These are phyloP conservation scores for Tetrahymena borealis DNA, from an alignment of 73 alveolate genomes.

Conservation along the genomic window DNA sequence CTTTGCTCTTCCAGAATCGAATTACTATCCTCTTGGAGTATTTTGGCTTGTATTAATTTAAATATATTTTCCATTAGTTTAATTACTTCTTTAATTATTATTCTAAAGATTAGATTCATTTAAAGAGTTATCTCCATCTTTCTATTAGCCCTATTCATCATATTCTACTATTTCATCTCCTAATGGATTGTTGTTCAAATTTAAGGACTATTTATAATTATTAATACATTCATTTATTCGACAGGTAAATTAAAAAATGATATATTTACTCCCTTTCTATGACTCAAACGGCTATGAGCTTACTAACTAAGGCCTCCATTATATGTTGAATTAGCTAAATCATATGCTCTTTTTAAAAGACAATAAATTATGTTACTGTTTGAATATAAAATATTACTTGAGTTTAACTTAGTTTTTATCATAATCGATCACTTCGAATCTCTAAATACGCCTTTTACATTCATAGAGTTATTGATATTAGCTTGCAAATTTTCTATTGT, in stretches of 20 bases:
- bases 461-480: not conserved
- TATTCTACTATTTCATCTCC: not conserved
- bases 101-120: not conserved
- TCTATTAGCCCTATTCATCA: not conserved
- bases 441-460: not conserved
- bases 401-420: not conserved
- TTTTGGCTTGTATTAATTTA: not conserved
- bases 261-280: not conserved
- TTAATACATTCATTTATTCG: not conserved
- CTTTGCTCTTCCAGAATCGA: not conserved
- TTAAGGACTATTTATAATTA: not conserved
- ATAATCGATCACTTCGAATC: not conserved
- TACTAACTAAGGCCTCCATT: not conserved
- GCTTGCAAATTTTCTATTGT: not conserved
- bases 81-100: not conserved
- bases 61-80: not conserved
- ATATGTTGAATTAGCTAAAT: not conserved
- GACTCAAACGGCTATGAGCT: not conserved
- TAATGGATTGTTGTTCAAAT: not conserved
- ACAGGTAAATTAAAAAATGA: not conserved
- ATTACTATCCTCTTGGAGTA: not conserved
- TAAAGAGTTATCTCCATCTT: not conserved
- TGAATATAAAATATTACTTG: not conserved
- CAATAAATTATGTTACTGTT: not conserved
- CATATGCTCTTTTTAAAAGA: not conserved